Percentiles rank a stretch among this genome's conserved stretches.
phyloP scores from a whole-genome alignment of 768 basidiomycete genomes.

The Amanita molliuscula region DNA sequence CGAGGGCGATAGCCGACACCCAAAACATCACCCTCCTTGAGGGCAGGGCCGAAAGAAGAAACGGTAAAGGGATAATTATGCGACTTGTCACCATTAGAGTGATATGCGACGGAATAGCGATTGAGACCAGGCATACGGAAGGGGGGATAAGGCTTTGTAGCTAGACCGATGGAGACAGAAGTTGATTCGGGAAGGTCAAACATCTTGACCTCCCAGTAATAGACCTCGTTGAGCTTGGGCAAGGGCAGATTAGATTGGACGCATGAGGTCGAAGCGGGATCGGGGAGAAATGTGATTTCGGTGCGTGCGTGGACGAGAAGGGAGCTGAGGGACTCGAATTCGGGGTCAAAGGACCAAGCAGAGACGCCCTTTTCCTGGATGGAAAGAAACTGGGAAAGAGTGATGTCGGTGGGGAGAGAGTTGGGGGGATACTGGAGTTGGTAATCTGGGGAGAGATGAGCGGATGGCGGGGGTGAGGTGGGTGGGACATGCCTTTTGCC shows the following conservation, averaged over 20 bases:
- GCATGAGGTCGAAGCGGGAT: constrained; percentile 86
- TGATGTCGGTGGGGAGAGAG: constrained; percentile 96
- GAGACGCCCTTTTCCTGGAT: constrained; percentile 99
- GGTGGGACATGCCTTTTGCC: constrained; percentile 61
- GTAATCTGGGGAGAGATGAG: constrained; percentile 39
- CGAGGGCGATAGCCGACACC: constrained; percentile 95
- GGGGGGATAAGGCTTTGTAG: constrained; percentile 94
- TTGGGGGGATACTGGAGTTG: constrained; percentile 88
- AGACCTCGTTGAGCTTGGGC: constrained; percentile 97
- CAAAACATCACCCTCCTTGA: constrained; percentile 93
- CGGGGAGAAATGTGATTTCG: constrained; percentile 96
- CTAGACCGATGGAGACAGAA: constrained; percentile 84
- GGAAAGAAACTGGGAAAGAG: constrained; percentile 94
- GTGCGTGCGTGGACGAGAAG: constrained; percentile 92
- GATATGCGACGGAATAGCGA: constrained; percentile 88
- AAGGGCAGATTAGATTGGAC: constrained; percentile 96
- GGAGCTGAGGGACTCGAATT: constrained; percentile 90
- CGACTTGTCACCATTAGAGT: constrained; percentile 93
- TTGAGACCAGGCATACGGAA: constrained; percentile 86
- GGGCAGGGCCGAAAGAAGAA: constrained; percentile 65
- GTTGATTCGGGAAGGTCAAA: constrained; percentile 89
- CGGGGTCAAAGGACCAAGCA: constrained; percentile 98
- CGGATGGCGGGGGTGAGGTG: constrained; percentile 7
- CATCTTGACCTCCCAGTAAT: constrained; percentile 99
- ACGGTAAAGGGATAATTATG: constrained; percentile 95